These are phyloP conservation scores for Cladosporium sp. DNA, from an alignment of 2,329 filamentous ascomycete genomes.

Conservation along the genomic window DNA sequence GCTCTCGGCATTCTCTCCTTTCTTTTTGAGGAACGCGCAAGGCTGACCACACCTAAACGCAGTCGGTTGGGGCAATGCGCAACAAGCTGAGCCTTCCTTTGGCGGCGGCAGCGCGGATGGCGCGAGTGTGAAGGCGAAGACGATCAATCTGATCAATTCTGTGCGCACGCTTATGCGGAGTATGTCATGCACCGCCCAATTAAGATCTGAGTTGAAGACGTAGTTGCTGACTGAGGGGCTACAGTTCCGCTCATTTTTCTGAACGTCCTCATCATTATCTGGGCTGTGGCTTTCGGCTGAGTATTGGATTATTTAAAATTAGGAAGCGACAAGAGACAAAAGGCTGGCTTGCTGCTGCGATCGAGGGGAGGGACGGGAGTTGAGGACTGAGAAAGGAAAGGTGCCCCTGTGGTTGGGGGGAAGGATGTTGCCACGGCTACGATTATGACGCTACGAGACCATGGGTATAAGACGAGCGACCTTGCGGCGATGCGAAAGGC, in stretches of 20 bases:
- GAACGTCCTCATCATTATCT: slow-evolving; percentile 76
- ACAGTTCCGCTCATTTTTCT: slow-evolving; percentile 77
- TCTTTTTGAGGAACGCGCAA: neutral
- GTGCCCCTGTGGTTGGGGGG: neutral
- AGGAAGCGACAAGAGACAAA: too few relatives aligned
- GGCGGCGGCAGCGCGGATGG: slow-evolving; percentile 66
- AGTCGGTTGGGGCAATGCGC: slow-evolving; percentile 68
- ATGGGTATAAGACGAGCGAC: too few relatives aligned
- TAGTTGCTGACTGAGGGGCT: neutral
- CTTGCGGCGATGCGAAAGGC: too few relatives aligned
- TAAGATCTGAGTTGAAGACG: too few relatives aligned
- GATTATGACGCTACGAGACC: neutral
- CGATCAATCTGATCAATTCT: slow-evolving; percentile 83
- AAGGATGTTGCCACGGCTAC: neutral
- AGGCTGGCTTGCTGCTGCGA: too few relatives aligned
- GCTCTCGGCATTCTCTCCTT: slow-evolving; percentile 21
- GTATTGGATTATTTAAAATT: neutral
- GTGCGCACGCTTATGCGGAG: slow-evolving; percentile 89
- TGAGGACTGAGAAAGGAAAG: too few relatives aligned
- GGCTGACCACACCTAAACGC: neutral
- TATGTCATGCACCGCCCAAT: slow-evolving; percentile 44
- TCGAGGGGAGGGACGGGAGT: too few relatives aligned
- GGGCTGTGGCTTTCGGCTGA: slow-evolving; percentile 30
- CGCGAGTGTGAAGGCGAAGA: slow-evolving; percentile 75
- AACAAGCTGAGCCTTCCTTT: slow-evolving; percentile 66